Percentiles rank a stretch among this genome's conserved stretches.
Conservation (phyloP, 306 rosid species). For the Vicia faba region DNA sequence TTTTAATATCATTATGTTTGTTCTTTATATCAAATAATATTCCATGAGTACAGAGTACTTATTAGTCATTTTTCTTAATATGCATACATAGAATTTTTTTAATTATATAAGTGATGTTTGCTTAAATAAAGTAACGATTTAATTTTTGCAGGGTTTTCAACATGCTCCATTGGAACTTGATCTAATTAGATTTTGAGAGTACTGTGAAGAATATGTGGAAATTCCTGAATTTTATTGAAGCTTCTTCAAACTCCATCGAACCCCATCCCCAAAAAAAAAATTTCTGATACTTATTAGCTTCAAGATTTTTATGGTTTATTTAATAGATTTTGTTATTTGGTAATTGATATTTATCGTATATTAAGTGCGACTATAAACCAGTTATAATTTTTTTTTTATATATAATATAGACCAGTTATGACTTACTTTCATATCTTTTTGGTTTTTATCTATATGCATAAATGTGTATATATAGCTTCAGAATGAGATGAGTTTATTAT, state of each 20-base stretch:
- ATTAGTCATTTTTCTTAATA: neutral
- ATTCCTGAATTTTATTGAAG: slow-evolving; percentile 32
- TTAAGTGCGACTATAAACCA: neutral
- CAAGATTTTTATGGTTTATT: slow-evolving; percentile 1
- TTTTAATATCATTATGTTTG: neutral
- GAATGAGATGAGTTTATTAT: neutral
- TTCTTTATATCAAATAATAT: slow-evolving; percentile 1
- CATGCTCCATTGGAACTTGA: slow-evolving; percentile 28
- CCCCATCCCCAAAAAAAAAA: neutral
- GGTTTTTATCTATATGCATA: neutral
- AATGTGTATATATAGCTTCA: neutral
- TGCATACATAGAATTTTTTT: neutral
- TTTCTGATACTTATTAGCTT: slow-evolving; percentile 8
- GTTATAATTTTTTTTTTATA: neutral
- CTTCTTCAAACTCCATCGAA: neutral
- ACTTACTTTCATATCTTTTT: neutral
- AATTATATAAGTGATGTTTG: neutral
- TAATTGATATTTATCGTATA: slow-evolving; percentile 11
- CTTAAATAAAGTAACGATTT: neutral
- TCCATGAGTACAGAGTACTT: slow-evolving; percentile 7
- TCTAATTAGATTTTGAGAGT: slow-evolving; percentile 32
- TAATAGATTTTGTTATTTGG: slow-evolving; percentile 5
- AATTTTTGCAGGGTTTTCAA: slow-evolving; percentile 43
- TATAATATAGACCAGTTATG: neutral
- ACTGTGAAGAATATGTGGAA: slow-evolving; percentile 33